Percentiles rank a stretch among this genome's conserved stretches.
phyloP scores from a whole-genome alignment of 106 monocot species.

The Apostasia ramifera region DNA sequence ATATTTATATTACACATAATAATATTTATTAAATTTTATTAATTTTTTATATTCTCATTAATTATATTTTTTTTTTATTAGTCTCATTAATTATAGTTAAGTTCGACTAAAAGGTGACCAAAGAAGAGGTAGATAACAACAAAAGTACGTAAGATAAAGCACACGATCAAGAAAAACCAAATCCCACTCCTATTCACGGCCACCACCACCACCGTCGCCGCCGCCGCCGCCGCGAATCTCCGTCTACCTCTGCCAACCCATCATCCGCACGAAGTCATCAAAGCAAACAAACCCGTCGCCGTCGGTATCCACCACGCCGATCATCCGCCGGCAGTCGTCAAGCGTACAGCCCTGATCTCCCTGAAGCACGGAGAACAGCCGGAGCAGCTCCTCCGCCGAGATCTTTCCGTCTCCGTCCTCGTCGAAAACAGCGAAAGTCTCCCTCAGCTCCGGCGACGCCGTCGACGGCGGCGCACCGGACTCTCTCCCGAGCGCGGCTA shows the following conservation, averaged over 20 bases:
- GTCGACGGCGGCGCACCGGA: not conserved
- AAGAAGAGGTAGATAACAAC: too few relatives aligned
- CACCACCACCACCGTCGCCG: too few relatives aligned
- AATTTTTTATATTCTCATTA: too few relatives aligned
- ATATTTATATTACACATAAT: too few relatives aligned
- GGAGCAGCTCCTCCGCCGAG: conserved; percentile 59
- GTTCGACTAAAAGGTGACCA: too few relatives aligned
- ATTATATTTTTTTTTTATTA: too few relatives aligned
- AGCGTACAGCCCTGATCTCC: conserved; percentile 40
- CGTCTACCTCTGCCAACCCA: conserved; percentile 16
- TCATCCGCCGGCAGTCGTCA: conserved; percentile 56
- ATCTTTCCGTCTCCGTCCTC: conserved; percentile 56
- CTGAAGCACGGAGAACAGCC: conserved; percentile 18
- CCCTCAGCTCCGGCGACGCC: conserved; percentile 26
- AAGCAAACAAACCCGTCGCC: conserved; percentile 62
- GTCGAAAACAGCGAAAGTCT: conserved; percentile 46
- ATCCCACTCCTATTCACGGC: too few relatives aligned
- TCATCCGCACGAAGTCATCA: conserved; percentile 62
- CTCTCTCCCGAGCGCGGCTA: conserved; percentile 9
- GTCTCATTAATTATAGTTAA: too few relatives aligned
- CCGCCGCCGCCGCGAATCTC: too few relatives aligned
- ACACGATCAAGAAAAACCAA: too few relatives aligned
- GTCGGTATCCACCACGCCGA: conserved; percentile 38
- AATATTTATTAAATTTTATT: too few relatives aligned
- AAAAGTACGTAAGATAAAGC: too few relatives aligned